These are phyloP conservation scores for Aspergillus latus DNA, from an alignment of 2,329 filamentous ascomycete species.

Conservation along the genomic window DNA sequence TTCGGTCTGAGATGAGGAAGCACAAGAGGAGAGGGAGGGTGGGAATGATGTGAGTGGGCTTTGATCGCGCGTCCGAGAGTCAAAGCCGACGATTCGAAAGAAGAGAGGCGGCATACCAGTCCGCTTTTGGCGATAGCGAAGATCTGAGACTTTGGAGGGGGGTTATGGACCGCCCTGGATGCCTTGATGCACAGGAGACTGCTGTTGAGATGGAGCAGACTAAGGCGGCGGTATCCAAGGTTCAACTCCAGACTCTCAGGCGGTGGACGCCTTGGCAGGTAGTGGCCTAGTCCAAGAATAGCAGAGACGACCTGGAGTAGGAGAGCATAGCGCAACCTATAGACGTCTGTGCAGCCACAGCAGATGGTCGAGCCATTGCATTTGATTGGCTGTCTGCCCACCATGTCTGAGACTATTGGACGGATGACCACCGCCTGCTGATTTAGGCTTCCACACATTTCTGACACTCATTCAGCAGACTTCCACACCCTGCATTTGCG, in stretches of 20 bases:
- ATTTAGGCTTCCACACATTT: neutral
- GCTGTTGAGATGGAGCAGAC: neutral
- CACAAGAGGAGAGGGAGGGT: slow-evolving; percentile 8
- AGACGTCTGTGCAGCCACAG: neutral
- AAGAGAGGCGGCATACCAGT: slow-evolving; percentile 15
- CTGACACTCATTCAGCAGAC: neutral
- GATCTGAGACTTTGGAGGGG: slow-evolving; percentile 4
- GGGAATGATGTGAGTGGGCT: slow-evolving; percentile 9
- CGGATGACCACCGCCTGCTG: slow-evolving; percentile 16
- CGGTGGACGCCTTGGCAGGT: slow-evolving; percentile 9
- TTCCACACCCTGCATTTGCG: neutral
- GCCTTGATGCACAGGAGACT: neutral
- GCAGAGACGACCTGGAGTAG: slow-evolving; percentile 11
- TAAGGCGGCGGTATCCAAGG: slow-evolving; percentile 8
- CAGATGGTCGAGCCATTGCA: slow-evolving; percentile 11
- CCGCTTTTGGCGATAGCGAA: neutral
- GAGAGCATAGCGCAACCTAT: slow-evolving; percentile 11
- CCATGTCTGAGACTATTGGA: slow-evolving; percentile 20
- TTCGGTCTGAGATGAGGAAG: neutral
- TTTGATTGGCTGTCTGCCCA: slow-evolving; percentile 19
- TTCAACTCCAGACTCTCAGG: slow-evolving; percentile 5
- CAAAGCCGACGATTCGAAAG: neutral
- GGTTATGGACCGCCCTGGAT: neutral
- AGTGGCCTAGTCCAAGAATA: slow-evolving; percentile 19
- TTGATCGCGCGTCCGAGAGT: slow-evolving; percentile 1